Conservation (phyloP, 306 rosid genomes). For the Cucumis sativus region DNA sequence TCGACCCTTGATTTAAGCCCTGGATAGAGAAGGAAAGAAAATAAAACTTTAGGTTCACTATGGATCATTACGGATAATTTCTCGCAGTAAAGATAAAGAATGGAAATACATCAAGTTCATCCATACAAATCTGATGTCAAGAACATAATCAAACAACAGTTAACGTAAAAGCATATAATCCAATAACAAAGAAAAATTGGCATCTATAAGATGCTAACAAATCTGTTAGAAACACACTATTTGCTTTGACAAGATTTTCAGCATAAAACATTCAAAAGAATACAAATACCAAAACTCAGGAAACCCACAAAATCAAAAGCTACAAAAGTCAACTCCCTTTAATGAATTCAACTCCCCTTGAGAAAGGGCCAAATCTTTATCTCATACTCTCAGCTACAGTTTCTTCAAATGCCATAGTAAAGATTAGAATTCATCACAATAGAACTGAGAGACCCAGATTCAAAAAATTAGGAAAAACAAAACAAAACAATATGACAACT, state of each 20-base stretch:
- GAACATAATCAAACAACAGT: background rate
- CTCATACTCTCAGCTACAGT: background rate
- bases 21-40: conserved; percentile 15
- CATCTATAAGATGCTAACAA: background rate
- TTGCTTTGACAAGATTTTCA: background rate
- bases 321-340: background rate
- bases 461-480: background rate
- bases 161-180: background rate
- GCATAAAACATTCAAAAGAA: background rate
- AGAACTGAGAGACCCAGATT: background rate
- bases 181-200: background rate
- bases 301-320: background rate
- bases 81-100: background rate
- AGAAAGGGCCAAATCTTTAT: background rate
- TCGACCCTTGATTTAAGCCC: conserved; percentile 71
- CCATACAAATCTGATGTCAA: background rate
- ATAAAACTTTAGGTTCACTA: background rate
- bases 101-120: background rate
- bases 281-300: background rate
- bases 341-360: background rate
- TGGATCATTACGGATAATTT: background rate
- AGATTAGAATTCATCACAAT: background rate
- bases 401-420: background rate
- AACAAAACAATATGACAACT: background rate
- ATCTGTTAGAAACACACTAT: background rate